Percentiles rank a stretch among this genome's conserved stretches.
These are phyloP conservation scores for Acacia acuminata DNA, from an alignment of 306 rosid species.

Conservation along the genomic window DNA sequence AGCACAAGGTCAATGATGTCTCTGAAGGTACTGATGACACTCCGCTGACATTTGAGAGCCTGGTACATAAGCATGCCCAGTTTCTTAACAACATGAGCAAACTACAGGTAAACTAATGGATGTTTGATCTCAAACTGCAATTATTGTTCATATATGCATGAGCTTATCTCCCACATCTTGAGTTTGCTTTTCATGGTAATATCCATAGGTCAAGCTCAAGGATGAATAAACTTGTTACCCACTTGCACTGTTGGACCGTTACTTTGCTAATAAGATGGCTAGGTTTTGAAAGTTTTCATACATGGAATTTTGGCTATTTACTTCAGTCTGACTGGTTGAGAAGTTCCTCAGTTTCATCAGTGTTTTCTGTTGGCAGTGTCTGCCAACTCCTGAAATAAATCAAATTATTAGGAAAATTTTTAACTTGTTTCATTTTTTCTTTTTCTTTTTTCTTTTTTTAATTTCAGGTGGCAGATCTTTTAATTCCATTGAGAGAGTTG, in stretches of 20 bases:
- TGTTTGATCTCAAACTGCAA: not conserved
- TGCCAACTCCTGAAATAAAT: not conserved
- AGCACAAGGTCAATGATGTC: constrained; percentile 67
- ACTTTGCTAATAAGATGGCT: not conserved
- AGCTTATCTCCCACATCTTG: not conserved
- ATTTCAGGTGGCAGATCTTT: constrained; percentile 83
- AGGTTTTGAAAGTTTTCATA: not conserved
- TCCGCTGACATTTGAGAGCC: constrained; percentile 78
- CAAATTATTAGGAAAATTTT: not conserved
- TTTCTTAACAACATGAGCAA: constrained; percentile 90
- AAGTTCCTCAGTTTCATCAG: constrained; percentile 17
- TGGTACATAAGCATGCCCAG: constrained; percentile 82
- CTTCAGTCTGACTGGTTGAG: constrained; percentile 10
- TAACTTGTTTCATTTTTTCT: constrained; percentile 14
- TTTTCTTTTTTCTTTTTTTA: not conserved
- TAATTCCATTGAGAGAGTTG: constrained; percentile 90
- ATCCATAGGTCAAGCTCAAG: not conserved
- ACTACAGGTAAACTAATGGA: constrained; percentile 69
- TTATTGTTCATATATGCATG: not conserved
- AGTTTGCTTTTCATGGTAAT: constrained; percentile 15
- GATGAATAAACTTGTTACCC: not conserved
- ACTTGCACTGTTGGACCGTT: not conserved
- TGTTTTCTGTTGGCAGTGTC: constrained; percentile 23
- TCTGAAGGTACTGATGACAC: constrained; percentile 76
- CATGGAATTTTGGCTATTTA: not conserved